Base-by-base conservation (phyloP, 805 yeast species). In the Pichia occidentalis region DNA sequence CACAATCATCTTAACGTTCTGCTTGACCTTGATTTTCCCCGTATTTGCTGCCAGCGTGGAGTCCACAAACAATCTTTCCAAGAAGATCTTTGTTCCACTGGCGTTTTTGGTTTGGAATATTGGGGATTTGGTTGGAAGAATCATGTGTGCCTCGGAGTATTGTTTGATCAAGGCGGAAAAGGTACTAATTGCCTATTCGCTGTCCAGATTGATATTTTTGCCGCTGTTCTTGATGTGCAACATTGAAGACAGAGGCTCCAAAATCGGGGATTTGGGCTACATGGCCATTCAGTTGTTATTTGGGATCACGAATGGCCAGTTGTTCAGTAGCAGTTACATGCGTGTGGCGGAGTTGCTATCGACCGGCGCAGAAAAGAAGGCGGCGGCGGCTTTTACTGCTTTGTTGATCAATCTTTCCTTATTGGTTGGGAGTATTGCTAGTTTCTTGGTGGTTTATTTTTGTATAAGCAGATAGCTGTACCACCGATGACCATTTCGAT, bases 321-420 rank as follows among this genome's bases (percentile, higher is more conserved):
- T 84, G 21, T 71, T 83, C 36, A 80, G 95, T 6, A 73, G 85
- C 20, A 73, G 85, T 40, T 85, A 90, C 61, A 54, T 57, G 59
- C 25, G 47, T 8, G 53, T 57, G 22, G 56, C 59, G 7, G 41
- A 43, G 3, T 34, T 54, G 26, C 40, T 57, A 29, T 39, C 37
- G 7, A 67, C 69, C 1, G 85, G 77, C 24, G 70, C 70, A 16
- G 90, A 85, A 51, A 51, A 77, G 55, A 85, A 85, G 42, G 95
- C 96, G 1, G 95, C 97, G 1, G 96, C 96, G 31, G 97, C 97
- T 3, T 84, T 88, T 55, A 80, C 95, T 31, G 77, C 86, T 1
- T 75, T 88, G 17, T 77, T 85, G 47, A 71, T 88, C 36, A 78
- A 88, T 39, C 53, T 77, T 9, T 96, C 96, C 0, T 68, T 90